Base-by-base conservation (phyloP, 208 protist species). In the Porcisia hertigi region DNA sequence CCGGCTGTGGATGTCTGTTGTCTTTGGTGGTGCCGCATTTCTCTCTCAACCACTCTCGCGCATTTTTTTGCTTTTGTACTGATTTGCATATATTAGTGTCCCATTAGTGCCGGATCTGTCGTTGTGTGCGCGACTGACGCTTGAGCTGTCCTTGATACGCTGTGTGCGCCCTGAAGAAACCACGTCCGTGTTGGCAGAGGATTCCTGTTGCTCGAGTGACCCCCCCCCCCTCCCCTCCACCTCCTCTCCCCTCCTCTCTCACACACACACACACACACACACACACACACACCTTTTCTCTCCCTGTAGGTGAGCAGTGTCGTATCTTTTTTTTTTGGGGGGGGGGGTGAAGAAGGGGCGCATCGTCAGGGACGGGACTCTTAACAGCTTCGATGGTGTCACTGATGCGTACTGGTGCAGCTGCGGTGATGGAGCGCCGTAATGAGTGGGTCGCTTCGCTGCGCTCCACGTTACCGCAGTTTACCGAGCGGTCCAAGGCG, bases 361-460 rank as follows among this genome's bases (percentile, higher is more conserved):
- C 30, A 39, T n/a, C 25, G 23, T 1, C 25, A 30, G 47, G 54
- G 9, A 43, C n/a, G 9, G 66, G 12, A 16, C 14, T 59, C 14
- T n/a, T 20, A 41, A 20, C 53, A 23, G 34, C 69, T 47, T 18
- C 34, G 49, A 14, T 0, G 18, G 59, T 72, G 69, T 72, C 69
- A 8, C 34, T 45, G 20, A 41, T 30, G n/a, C 69, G 69, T 39
- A 25, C 18, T 14, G 69, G 69, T 30, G 53, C 53, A 34, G 25
- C 54, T 18, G 49, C 69, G 18, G 53, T 72, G 41, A 65, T 77
- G 65, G 54, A 74, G 72, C 77, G 77, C 6, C 77, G 77, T 60
- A 62, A 8, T 34, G 77, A 73, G 52, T 82, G 77, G 77, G 49
- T 82, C 0, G 64, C 71, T 20, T 77, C 72, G 7, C 43, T 82